These are phyloP conservation scores for Phytophthora idaei DNA, from an alignment of 352 stramenopile genomes.

Conservation along the genomic window DNA sequence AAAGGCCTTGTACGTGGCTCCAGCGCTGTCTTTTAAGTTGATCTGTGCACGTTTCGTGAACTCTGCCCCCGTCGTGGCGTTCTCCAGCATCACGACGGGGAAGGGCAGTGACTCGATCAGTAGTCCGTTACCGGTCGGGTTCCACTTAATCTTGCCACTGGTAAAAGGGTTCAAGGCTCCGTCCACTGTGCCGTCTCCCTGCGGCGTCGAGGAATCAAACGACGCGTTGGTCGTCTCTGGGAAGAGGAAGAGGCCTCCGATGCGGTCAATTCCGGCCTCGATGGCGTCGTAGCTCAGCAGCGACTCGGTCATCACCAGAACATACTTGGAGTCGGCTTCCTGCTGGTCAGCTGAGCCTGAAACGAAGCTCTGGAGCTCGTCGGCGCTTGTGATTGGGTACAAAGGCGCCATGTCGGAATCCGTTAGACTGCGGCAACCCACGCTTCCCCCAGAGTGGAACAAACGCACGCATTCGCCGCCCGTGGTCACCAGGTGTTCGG, in stretches of 20 bases:
- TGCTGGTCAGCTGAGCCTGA: slow-evolving; percentile 27
- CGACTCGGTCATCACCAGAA: slow-evolving; percentile 68
- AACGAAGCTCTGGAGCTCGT: slow-evolving; percentile 56
- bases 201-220: slow-evolving; percentile 59
- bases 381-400: slow-evolving; percentile 48
- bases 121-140: slow-evolving; percentile 57
- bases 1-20: slow-evolving; percentile 72
- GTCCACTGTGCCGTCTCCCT: slow-evolving; percentile 67
- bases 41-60: slow-evolving; percentile 64
- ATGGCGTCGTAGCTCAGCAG: slow-evolving; percentile 54
- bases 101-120: slow-evolving; percentile 54
- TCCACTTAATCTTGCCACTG: slow-evolving; percentile 65
- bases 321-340: slow-evolving; percentile 48
- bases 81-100: slow-evolving; percentile 69
- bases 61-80: slow-evolving; percentile 36
- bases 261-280: slow-evolving; percentile 32
- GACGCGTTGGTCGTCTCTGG: slow-evolving; percentile 55
- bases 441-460: slow-evolving; percentile 72
- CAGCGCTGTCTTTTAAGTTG: slow-evolving; percentile 50
- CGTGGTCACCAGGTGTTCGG: slow-evolving; percentile 63
- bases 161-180: slow-evolving; percentile 73
- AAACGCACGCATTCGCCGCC: slow-evolving; percentile 79
- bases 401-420: slow-evolving; percentile 60
- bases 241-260: slow-evolving; percentile 68
- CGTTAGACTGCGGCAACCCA: slow-evolving; percentile 68